Evolutionary conservation across 2,329 filamentous ascomycete species (phyloP).

Genomic region (Teratosphaeria pseudoeucalypti): DNA sequence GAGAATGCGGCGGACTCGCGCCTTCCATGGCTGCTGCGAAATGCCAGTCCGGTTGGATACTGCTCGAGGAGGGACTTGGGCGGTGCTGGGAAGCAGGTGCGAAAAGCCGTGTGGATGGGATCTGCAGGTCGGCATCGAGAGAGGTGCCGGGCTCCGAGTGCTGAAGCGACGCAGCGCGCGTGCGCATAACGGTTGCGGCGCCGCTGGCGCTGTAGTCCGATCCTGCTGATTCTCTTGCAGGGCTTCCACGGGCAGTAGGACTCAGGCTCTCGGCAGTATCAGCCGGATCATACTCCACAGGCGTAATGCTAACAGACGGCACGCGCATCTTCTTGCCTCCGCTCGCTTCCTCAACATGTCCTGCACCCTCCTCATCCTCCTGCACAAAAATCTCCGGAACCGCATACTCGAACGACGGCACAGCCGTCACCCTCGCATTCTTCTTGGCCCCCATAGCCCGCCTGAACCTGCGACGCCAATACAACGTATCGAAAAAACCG

Average conservation of each 20-base stretch:
- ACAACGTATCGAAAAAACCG: constrained; percentile 91
- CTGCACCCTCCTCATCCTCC: constrained; percentile 24
- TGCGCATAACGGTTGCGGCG: constrained; percentile 6
- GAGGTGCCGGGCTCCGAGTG: constrained; percentile 7
- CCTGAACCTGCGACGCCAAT: constrained; percentile 77
- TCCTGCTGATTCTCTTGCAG: neutral
- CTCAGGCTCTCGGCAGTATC: constrained; percentile 22
- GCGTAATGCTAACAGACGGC: constrained; percentile 22
- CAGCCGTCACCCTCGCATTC: constrained; percentile 61
- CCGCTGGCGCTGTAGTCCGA: neutral
- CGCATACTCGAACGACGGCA: constrained; percentile 58
- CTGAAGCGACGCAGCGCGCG: constrained; percentile 23
- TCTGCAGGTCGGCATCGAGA: neutral
- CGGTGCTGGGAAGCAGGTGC: constrained; percentile 9
- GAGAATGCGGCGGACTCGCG: constrained; percentile 22
- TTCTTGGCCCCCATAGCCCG: constrained; percentile 62
- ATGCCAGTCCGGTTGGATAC: constrained; percentile 34
- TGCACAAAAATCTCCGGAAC: constrained; percentile 89
- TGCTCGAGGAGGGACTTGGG: constrained; percentile 16
- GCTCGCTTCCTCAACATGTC: constrained; percentile 17
- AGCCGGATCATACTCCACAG: constrained; percentile 21
- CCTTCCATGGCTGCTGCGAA: constrained; percentile 34
- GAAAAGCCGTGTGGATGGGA: neutral
- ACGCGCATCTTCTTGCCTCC: constrained; percentile 6
- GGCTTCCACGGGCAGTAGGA: neutral